Evolutionary conservation across 306 rosid species (phyloP).

Genomic region (Cicer yamashitae): DNA sequence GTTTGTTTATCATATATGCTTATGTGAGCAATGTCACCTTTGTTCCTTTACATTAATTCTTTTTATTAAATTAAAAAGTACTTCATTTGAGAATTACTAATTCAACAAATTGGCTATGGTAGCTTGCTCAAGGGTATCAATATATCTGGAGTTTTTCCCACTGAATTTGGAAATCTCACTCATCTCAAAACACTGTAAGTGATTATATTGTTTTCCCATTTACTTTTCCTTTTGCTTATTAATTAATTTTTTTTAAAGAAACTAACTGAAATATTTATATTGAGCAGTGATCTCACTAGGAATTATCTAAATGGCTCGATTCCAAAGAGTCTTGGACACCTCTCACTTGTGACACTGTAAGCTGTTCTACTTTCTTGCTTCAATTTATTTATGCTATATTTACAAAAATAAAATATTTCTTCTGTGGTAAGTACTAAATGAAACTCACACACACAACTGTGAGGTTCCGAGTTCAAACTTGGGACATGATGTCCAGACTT

Average conservation of each 20-base stretch:
- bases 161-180: slow-evolving; percentile 73
- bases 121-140: slow-evolving; percentile 68
- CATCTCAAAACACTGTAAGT: slow-evolving; percentile 66
- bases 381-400: too few relatives aligned
- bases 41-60: background rate
- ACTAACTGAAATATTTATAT: background rate
- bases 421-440: too few relatives aligned
- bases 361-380: slow-evolving; percentile 33
- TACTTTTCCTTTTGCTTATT: background rate
- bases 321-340: slow-evolving; percentile 53
- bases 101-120: background rate
- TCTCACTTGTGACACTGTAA: slow-evolving; percentile 59
- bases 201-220: background rate
- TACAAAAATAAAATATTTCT: too few relatives aligned
- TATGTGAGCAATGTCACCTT: background rate
- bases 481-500: too few relatives aligned
- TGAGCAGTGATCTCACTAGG: slow-evolving; percentile 70
- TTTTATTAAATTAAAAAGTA: slow-evolving; percentile 2
- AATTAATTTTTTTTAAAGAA: background rate
- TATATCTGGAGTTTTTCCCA: slow-evolving; percentile 64
- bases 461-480: too few relatives aligned
- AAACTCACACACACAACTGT: too few relatives aligned
- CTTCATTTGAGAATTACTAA: slow-evolving; percentile 22
- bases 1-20: background rate
- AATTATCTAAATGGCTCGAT: slow-evolving; percentile 71